These are phyloP conservation scores for Aspergillus alliaceus DNA, from an alignment of 2,329 filamentous ascomycete genomes.

Conservation along the genomic window DNA sequence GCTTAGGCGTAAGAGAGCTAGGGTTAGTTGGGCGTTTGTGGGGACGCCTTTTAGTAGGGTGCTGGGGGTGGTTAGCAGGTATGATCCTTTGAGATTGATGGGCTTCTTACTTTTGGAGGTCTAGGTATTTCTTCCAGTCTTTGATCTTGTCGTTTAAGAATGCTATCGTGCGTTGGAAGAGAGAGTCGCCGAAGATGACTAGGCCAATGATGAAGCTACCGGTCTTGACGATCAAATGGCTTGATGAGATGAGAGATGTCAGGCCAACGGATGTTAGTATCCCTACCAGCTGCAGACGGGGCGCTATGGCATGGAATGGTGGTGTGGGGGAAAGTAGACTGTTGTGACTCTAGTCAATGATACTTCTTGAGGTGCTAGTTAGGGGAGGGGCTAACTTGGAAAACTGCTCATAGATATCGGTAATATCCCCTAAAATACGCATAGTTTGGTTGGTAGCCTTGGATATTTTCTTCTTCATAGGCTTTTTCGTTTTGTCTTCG, in stretches of 20 bases:
- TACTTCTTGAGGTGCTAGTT: not conserved
- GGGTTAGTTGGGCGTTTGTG: slow-evolving; percentile 79
- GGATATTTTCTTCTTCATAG: slow-evolving; percentile 76
- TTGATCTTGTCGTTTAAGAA: slow-evolving; percentile 56
- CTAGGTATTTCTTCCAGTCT: slow-evolving; percentile 73
- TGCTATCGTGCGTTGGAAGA: slow-evolving; percentile 61
- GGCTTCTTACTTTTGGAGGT: slow-evolving; percentile 60
- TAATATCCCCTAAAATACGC: slow-evolving; percentile 62
- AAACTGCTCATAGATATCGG: slow-evolving; percentile 65
- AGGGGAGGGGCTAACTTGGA: slow-evolving; percentile 49
- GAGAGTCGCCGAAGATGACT: slow-evolving; percentile 75
- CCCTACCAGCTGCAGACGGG: slow-evolving; percentile 56
- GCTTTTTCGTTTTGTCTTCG: slow-evolving; percentile 70
- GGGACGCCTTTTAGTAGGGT: slow-evolving; percentile 78
- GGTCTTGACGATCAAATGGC: slow-evolving; percentile 65
- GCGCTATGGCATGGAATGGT: slow-evolving; percentile 58
- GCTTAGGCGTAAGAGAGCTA: slow-evolving; percentile 78
- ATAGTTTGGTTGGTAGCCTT: slow-evolving; percentile 72
- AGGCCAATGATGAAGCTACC: slow-evolving; percentile 67
- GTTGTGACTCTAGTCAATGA: not conserved
- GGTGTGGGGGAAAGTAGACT: slow-evolving; percentile 62
- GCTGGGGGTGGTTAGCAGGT: slow-evolving; percentile 21
- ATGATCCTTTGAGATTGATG: not conserved
- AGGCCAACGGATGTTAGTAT: slow-evolving; percentile 56
- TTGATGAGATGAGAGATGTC: slow-evolving; percentile 54